Base-by-base conservation (phyloP, 345 rosid genomes). In the Pelargonium nanum region DNA sequence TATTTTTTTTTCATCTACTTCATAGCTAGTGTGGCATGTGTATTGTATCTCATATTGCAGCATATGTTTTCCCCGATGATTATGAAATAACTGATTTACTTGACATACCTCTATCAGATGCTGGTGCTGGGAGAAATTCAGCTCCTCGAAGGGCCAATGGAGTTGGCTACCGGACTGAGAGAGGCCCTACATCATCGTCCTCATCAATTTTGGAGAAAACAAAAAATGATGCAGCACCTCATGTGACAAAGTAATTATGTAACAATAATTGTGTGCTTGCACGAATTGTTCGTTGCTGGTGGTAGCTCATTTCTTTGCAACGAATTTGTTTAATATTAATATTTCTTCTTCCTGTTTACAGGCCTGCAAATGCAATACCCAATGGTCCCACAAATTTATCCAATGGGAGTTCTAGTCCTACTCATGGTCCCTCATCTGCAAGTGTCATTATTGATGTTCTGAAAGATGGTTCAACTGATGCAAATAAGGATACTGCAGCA, bases 71-170 rank as follows among this genome's bases (percentile, higher is more conserved):
- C 15, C 3, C 48, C 15, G 48, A 40, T 40, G 15, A n/a, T n/a
- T n/a, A 6, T 40, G 48, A 2, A 40, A 15, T 61, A 12, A 26
- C 25, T 23, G 34, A 30, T 56, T 23, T 19, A 15, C 58, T 56
- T 63, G 58, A 22, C 12, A 61, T 56, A 26, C 24, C 48, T 40
- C 48, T 40, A 22, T 58, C 76, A 72, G 81, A 70, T 80, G 70
- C 75, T 61, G 72, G 78, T 56, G 77, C 80, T 62, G 81, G 78
- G 59, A 79, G 84, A 77, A 71, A 54, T 77, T 69, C 73, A 17
- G 64, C 75, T 69, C 12, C 73, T 50, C 77, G 73, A 60, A 80
- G 87, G 77, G 98, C 78, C 45, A 88, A 70, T 75, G 87, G 85
- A 64, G 62, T 53, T 62, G 67, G 58, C 68, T 73, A 64, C 68